Evolutionary conservation across 2,329 filamentous ascomycete genomes (phyloP).

Genomic region (Xylaria sp.): DNA sequence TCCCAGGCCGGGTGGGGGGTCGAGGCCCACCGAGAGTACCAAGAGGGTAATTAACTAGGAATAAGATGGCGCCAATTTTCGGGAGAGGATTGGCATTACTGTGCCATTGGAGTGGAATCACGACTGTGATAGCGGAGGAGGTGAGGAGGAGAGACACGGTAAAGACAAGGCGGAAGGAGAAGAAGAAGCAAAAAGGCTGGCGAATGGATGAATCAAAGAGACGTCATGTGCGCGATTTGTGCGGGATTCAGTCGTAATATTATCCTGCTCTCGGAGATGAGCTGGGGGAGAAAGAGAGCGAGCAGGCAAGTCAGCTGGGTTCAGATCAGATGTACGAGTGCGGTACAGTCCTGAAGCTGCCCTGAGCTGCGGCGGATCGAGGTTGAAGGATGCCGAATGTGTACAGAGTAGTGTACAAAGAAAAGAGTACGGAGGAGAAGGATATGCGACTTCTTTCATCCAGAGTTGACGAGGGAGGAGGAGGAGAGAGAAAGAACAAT

Average conservation of each 20-base stretch:
- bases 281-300: neutral
- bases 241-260: neutral
- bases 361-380: neutral
- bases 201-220: neutral
- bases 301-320: neutral
- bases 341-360: neutral
- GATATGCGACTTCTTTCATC: neutral
- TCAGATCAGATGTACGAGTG: neutral
- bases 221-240: slow-evolving; percentile 10
- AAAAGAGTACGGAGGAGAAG: neutral
- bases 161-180: neutral
- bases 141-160: neutral
- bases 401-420: neutral
- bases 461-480: neutral
- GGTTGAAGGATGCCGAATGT: neutral
- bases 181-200: slow-evolving; percentile 1
- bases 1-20: slow-evolving; percentile 8
- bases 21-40: slow-evolving; percentile 10
- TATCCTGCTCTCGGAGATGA: neutral
- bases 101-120: neutral
- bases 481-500: neutral
- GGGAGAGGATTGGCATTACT: neutral
- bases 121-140: neutral
- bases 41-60: neutral
- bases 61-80: neutral